A percentile compares a stretch with the other conserved stretches of the same genome.
These are phyloP conservation scores for Colletotrichum noveboracense DNA, from an alignment of 2,329 filamentous ascomycete species.

Conservation along the genomic window DNA sequence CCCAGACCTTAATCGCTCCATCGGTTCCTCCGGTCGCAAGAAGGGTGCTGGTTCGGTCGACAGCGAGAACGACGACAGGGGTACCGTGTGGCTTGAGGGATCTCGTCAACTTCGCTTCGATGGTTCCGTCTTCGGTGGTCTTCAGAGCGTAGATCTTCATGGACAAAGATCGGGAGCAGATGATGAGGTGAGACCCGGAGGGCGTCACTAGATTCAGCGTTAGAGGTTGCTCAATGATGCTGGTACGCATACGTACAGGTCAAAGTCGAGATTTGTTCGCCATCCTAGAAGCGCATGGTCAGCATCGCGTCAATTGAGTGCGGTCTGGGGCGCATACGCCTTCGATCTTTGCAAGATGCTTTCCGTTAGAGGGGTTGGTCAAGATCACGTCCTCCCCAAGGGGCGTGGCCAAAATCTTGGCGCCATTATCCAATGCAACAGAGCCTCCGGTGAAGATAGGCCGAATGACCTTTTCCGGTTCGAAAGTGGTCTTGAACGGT, in stretches of 20 bases:
- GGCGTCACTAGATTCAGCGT: constrained; percentile 71
- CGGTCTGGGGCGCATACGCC: constrained; percentile 62
- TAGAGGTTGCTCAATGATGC: constrained; percentile 3
- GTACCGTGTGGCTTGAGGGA: constrained; percentile 90
- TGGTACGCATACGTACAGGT: not conserved
- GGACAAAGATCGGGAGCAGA: constrained; percentile 93
- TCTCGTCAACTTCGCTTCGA: constrained; percentile 73
- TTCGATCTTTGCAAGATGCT: constrained; percentile 84
- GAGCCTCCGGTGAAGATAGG: constrained; percentile 94
- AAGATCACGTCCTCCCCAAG: constrained; percentile 92
- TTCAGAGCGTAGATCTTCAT: constrained; percentile 89
- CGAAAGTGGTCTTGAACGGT: constrained; percentile 85
- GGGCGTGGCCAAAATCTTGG: constrained; percentile 83
- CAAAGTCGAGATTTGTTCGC: constrained; percentile 75
- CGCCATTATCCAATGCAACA: constrained; percentile 81
- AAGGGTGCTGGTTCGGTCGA: constrained; percentile 87
- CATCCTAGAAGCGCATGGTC: constrained; percentile 61
- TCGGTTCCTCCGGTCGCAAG: constrained; percentile 93
- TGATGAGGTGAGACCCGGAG: constrained; percentile 83
- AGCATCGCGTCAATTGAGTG: constrained; percentile 21
- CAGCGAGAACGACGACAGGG: constrained; percentile 84
- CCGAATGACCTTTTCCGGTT: constrained; percentile 80
- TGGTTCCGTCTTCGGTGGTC: constrained; percentile 58
- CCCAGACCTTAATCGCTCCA: constrained; percentile 95
- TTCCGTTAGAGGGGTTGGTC: constrained; percentile 83